Evolutionary conservation across 2,329 filamentous ascomycete genomes (phyloP).

Genomic region (Myriosclerotinia curreyana): DNA sequence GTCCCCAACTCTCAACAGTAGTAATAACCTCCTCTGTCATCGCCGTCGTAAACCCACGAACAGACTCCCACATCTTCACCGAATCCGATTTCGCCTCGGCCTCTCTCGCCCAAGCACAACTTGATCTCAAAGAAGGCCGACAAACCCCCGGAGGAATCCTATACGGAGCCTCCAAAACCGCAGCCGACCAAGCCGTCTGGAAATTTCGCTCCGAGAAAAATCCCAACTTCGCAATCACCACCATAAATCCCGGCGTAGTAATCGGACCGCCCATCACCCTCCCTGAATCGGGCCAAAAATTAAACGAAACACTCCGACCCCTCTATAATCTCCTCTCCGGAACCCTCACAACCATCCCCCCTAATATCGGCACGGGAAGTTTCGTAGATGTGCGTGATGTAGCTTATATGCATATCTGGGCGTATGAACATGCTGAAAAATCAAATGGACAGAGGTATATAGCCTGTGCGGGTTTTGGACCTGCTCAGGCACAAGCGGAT

Average conservation of each 20-base stretch:
- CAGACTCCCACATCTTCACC: conserved; percentile 32
- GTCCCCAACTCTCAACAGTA: conserved; percentile 42
- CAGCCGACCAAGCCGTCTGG: conserved; percentile 43
- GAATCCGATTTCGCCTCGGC: conserved; percentile 38
- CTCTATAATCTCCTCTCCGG: conserved; percentile 42
- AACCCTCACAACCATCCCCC: conserved; percentile 31
- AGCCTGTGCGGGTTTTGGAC: conserved; percentile 37
- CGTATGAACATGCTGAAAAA: conserved; percentile 40
- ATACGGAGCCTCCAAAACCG: conserved; percentile 44
- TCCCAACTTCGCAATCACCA: conserved; percentile 42
- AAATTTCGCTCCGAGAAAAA: conserved; percentile 41
- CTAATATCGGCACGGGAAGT: conserved; percentile 33
- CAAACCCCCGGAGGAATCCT: conserved; percentile 25
- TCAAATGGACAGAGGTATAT: conserved; percentile 46
- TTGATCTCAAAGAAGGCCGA: conserved; percentile 36
- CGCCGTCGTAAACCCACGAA: conserved; percentile 32
- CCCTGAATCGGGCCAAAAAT: conserved; percentile 35
- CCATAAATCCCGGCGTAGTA: conserved; percentile 45
- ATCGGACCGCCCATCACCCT: conserved; percentile 43
- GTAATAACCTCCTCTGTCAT: conserved; percentile 43
- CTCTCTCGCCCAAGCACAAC: conserved; percentile 36
- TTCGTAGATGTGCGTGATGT: conserved; percentile 48
- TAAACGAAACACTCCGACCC: conserved; percentile 40
- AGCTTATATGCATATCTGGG: conserved; percentile 42
- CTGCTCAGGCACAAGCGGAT: conserved; percentile 44